Evolutionary conservation across 2,329 filamentous ascomycete genomes (phyloP), one percentile per base, ranked within the genome.

Genomic region (Alternaria sp.): DNA sequence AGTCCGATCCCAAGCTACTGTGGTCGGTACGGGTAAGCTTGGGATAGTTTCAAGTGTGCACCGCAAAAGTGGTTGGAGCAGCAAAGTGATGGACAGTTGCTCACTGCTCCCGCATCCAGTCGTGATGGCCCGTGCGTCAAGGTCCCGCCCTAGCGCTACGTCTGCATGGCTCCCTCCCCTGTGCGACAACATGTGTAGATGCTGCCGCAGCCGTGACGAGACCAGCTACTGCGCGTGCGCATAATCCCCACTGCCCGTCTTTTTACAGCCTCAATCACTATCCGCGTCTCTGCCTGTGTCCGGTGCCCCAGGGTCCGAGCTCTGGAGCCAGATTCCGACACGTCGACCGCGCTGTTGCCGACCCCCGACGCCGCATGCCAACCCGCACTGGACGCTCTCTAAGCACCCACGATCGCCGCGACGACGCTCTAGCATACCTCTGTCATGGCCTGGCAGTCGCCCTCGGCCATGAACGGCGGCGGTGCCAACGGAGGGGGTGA

Each of bases 371-470:
- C 69, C 71, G 71, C 70, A 73, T 76, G 75, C 72, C 72, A 63
- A 67, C 67, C 63, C 61, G 59, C 67, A 62, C 67, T 54, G 67
- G 15, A 63, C 63, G 65, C 59, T 66, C 70, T 63, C 67, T 51
- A 67, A 50, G 62, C 69, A 65, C 69, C 64, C 65, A 70, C 15
- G 63, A 69, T 68, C 67, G 65, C 67, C 68, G 64, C 67, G 51
- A 69, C 62, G 69, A 58, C 62, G 67, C 56, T 54, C 52, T 56
- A 63, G 59, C 61, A 67, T 62, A 68, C 67, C 59, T 73, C 70
- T 67, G 79, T 73, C 74, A 91, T 91, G 89, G 88, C 89, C 82
- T 91, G 88, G 88, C 89, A 91, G 84, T 89, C 87, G 79, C 85
- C 87, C 77, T 88, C 86, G 77, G 87, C 86, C 80, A 87, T 88